These are phyloP conservation scores for Malus hybrid DNA, from an alignment of 331 rosid genomes.

Conservation along the genomic window DNA sequence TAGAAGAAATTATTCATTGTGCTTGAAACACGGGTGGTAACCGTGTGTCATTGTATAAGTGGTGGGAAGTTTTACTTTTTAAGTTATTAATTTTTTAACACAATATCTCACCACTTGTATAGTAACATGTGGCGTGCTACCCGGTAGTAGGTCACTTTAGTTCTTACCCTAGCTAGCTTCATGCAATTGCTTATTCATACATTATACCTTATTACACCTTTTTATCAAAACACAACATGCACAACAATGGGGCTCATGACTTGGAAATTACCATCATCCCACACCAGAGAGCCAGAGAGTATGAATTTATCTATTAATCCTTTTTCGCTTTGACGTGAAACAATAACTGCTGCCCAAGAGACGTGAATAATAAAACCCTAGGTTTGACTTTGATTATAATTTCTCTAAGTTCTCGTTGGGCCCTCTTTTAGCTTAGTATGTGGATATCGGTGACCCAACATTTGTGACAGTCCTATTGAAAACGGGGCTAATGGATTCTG, in stretches of 20 bases:
- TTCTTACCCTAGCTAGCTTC: neutral
- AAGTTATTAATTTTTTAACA: no score
- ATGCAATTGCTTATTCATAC: no score
- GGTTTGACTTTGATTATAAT: neutral
- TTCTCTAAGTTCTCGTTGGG: neutral
- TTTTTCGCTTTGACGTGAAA: neutral
- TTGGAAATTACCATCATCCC: conserved; percentile 13
- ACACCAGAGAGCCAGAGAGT: neutral
- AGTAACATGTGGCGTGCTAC: no score
- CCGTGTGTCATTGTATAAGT: no score
- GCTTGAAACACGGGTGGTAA: no score
- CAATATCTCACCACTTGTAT: no score
- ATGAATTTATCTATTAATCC: neutral
- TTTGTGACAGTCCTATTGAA: conserved; percentile 10
- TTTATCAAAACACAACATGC: neutral
- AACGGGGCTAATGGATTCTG: neutral
- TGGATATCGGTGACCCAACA: conserved; percentile 8
- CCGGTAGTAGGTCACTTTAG: no score
- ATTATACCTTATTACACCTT: neutral
- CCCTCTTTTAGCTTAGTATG: neutral
- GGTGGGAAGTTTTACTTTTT: no score
- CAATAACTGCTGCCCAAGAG: neutral
- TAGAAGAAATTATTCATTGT: no score
- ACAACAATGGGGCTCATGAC: conserved; percentile 10
- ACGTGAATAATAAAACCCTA: neutral